Conservation (phyloP, 1,139 yeast species). For the Nadsonia commutata region DNA sequence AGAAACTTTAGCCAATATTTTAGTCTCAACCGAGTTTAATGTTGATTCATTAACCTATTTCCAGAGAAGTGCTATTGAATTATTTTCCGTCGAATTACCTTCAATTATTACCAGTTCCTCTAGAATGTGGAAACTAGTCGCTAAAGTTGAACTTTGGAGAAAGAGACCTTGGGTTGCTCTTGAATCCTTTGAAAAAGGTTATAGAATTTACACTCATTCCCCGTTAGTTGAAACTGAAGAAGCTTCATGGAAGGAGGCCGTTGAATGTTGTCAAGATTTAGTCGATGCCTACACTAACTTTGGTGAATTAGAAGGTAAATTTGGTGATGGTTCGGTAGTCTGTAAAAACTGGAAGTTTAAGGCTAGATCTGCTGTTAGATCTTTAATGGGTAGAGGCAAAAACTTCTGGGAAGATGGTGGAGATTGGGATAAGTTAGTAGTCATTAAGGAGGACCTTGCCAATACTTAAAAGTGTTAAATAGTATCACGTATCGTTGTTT, state of each 20-base stretch:
- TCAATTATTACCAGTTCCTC: constrained; percentile 54
- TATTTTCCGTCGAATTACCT: constrained; percentile 54
- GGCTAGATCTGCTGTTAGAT: constrained; percentile 55
- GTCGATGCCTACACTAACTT: constrained; percentile 78
- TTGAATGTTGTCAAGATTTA: constrained; percentile 64
- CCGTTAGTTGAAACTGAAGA: constrained; percentile 55
- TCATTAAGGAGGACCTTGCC: constrained; percentile 32
- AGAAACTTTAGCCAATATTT: constrained; percentile 56
- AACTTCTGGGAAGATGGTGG: constrained; percentile 65
- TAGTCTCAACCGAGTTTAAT: constrained; percentile 41
- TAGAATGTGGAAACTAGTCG: constrained; percentile 70
- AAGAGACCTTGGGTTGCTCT: constrained; percentile 76
- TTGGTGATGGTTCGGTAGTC: constrained; percentile 69
- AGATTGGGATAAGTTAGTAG: constrained; percentile 56
- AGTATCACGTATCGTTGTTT: too few species aligned
- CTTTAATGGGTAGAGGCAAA: constrained; percentile 68
- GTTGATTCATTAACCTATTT: constrained; percentile 18
- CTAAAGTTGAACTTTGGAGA: constrained; percentile 80
- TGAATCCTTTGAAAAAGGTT: constrained; percentile 78
- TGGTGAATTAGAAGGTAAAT: constrained; percentile 77
- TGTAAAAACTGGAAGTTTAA: constrained; percentile 89
- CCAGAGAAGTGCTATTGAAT: constrained; percentile 56
- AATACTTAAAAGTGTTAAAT: constrained; percentile 1
- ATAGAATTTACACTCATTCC: constrained; percentile 47
- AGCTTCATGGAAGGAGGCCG: constrained; percentile 60